A percentile compares a stretch with the other conserved stretches of the same genome.
Evolutionary conservation across 148 eudicot species (phyloP).

Genomic region (Dianthus caryophyllus): DNA sequence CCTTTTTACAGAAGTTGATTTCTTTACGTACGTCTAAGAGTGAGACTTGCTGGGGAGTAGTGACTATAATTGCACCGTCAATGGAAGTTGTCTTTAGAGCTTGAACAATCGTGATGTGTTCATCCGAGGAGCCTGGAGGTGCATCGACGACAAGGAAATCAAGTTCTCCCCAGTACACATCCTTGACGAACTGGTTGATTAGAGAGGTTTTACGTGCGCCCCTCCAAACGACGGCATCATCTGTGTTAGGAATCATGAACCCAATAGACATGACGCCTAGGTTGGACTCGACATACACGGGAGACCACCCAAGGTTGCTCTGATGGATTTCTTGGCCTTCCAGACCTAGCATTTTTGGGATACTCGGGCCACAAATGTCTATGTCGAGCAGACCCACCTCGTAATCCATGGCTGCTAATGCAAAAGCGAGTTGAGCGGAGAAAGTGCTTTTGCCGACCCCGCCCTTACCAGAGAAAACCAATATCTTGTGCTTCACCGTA

Average conservation of each 20-base stretch:
- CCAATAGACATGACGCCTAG: conserved; percentile 97
- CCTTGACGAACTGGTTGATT: conserved; percentile 82
- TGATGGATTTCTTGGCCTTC: conserved; percentile 96
- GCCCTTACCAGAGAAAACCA: conserved; percentile 83
- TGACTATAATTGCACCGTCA: conserved; percentile 84
- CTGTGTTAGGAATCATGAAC: conserved; percentile 86
- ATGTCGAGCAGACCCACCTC: conserved; percentile 87
- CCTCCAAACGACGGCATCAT: conserved; percentile 94
- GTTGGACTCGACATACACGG: conserved; percentile 86
- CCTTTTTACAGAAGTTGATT: conserved; percentile 82
- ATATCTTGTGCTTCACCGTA: conserved; percentile 87
- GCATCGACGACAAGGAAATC: conserved; percentile 88
- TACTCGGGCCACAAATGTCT: conserved; percentile 93
- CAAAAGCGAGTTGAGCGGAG: conserved; percentile 86
- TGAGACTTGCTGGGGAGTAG: conserved; percentile 92
- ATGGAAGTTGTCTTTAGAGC: conserved; percentile 71
- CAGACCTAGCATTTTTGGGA: conserved; percentile 92
- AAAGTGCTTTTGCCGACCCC: conserved; percentile 97
- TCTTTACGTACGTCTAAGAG: conserved; percentile 80
- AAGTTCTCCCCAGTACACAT: conserved; percentile 88
- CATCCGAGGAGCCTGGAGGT: conserved; percentile 96
- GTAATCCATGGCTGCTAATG: conserved; percentile 70
- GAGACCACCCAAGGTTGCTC: conserved; percentile 95
- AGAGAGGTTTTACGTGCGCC: conserved; percentile 86
- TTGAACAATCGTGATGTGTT: conserved; percentile 77